A percentile compares a stretch with the other conserved stretches of the same genome.
Evolutionary conservation across 2,329 filamentous ascomycete genomes (phyloP).

Genomic region (Onygenales sp.): DNA sequence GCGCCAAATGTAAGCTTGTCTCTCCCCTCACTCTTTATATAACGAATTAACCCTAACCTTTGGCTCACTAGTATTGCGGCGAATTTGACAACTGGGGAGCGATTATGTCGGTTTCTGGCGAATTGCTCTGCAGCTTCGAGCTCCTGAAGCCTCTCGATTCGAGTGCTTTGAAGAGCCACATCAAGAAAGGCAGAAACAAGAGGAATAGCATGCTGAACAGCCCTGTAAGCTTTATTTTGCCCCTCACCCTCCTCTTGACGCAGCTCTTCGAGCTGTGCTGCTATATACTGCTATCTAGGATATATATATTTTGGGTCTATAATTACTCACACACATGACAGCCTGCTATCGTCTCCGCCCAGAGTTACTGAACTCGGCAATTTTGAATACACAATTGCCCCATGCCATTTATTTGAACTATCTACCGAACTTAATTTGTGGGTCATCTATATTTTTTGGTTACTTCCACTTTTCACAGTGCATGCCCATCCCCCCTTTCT

Average conservation of each 20-base stretch:
- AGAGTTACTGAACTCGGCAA: constrained; percentile 29
- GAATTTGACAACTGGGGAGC: constrained; percentile 99
- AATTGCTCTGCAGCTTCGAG: constrained; percentile 94
- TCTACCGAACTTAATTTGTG: constrained; percentile 1
- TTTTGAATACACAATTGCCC: neutral
- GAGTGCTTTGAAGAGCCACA: constrained; percentile 92
- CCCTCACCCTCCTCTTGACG: constrained; percentile 3
- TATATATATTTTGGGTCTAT: constrained; percentile 6
- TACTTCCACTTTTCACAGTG: constrained; percentile 15
- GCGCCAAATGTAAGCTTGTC: constrained; percentile 77
- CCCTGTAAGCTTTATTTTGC: constrained; percentile 63
- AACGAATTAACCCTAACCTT: constrained; percentile 17
- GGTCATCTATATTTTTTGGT: constrained; percentile 1
- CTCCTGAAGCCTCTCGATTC: constrained; percentile 93
- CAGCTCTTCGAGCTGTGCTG: constrained; percentile 13
- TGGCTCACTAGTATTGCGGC: constrained; percentile 68
- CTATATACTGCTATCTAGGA: constrained; percentile 3
- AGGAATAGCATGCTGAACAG: constrained; percentile 92
- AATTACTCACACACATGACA: constrained; percentile 17
- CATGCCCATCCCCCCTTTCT: neutral
- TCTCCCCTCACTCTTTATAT: neutral
- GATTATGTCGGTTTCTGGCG: constrained; percentile 93
- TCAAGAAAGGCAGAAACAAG: constrained; percentile 95
- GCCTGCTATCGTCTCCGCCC: constrained; percentile 36
- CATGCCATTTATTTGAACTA: constrained; percentile 1